Evolutionary conservation across 768 basidiomycete genomes (phyloP), one percentile per base, ranked within the genome.

Genomic region (Roridomyces roridus): DNA sequence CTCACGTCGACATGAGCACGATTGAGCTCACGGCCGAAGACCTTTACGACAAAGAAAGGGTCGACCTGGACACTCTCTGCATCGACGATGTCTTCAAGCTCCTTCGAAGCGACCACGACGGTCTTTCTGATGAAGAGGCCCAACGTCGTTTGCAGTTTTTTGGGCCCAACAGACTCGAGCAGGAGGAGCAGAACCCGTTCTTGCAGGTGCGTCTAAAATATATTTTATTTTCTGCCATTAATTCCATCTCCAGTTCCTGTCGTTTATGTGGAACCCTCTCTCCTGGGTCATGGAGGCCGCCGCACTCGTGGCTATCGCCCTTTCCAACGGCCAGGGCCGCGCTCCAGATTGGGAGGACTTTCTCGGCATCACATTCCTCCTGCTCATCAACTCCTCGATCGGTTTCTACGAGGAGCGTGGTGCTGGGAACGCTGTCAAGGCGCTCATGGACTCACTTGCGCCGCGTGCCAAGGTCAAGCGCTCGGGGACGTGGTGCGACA

Each of bases 241-340:
- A 51, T 31, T 24, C 17, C 2, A 45, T 34, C 45, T 14, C 17
- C 42, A 92, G 91, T 94, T 95, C 74, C 77, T 94, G 65, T 87
- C 87, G 71, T 98, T 98, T 84, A 98, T 98, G 96, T 98, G 96
- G 96, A 98, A 98, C 79, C 96, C 96, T 37, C 81, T 98, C 14
- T 98, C 96, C 37, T 97, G 96, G 96, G 96, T 98, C 75, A 98
- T 98, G 96, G 96, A 98, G 76, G 94, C 89, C 59, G 94, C 94
- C 34, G 91, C 93, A 12, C 81, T 94, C 20, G 93, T 94, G 61
- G 96, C 96, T 45, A 98, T 98, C 72, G 94, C 85, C 40, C 85
- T 98, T 29, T 96, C 96, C 51, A 98, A 98, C 74, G 96, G 96
- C 74, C 86, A 87, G 65, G 77, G 80, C 50, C 77, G 80, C 52